Evolutionary conservation across 352 stramenopile genomes (phyloP), one percentile per base, ranked within the genome.

Genomic region (Globisporangium solare): DNA sequence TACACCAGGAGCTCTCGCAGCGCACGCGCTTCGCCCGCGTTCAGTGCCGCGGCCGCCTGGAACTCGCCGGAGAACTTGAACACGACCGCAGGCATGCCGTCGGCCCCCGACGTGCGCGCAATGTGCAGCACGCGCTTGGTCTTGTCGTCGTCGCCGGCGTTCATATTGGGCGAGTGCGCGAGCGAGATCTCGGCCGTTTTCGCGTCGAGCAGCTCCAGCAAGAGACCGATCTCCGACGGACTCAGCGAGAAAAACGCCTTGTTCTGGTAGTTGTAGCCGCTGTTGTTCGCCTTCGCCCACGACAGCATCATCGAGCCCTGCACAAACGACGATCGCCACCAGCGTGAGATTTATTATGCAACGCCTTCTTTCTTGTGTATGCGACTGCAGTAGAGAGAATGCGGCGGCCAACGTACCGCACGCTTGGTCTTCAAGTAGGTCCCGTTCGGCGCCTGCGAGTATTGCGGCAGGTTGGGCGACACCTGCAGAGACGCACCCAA

Each of bases 171-270:
- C 59, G 84, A 86, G 67, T 92, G 84, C 52, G 70, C 77, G 51
- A 94, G 63, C 41, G 79, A 82, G 20, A 92, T 63, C 64, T 88
- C 76, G 22, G 66, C 58, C 22, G 88, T 72, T 37, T 75, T 78
- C 37, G 71, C 66, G 58, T 94, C 82, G 41, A 94, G 71, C 50
- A 91, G 62, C 59, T 94, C 83, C 21, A 94, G 71, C 46, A 92
- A 69, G 35, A 90, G 61, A 11, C 84, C 84, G 47, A 92, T 72
- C 60, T 94, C 84, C 14, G 81, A 82, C 27, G 82, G 82, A 42
- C 78, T 89, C 27, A 94, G 53, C 27, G 79, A 85, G 63, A 94
- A 94, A 54, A 89, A 92, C 84, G 77, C 78, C 72, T 94, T 94
- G 56, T 87, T 86, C 58, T 80, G 83, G 69, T 87, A 92, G 70